Evolutionary conservation across 169 alveolate species (phyloP), one percentile per base, ranked within the genome.

Genomic region (Plasmodium cynomolgi): DNA sequence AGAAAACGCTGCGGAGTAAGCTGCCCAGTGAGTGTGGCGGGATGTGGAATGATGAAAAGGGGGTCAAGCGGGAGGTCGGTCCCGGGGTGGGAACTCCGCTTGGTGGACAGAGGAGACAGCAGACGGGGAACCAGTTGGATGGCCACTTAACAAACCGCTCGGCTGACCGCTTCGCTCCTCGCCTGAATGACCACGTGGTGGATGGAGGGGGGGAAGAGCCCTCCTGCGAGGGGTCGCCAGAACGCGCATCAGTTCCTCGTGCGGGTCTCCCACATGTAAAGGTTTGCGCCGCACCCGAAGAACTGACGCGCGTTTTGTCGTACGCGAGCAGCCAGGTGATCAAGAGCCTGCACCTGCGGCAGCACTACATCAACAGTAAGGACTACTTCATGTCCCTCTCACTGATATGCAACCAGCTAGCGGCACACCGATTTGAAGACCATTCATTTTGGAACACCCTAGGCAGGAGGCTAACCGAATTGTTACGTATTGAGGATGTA

Each of bases 381-480:
- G 93, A 84, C 20, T 84, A 33, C 39, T 84, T 84, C 79, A 84
- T 84, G 93, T 84, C 93, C 11, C 93, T 84, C 29, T 72, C 93
- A 9, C 54, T 84, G 39, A 84, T 84, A 84, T 84, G 93, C 77
- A 84, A 84, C 72, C 93, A 84, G 62, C 47, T 84, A 33, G 93
- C 93, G n/a, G 58, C 79, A 9, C 39, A 84, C 54, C 77, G 79
- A 73, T 84, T 44, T 84, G 39, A 54, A 3, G 62, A 84, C 41
- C 50, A 47, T 1, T 31, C 50, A 0, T 84, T 73, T 84, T 84
- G 93, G 93, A 26, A 74, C 41, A 84, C 33, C 26, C 17, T 84
- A 50, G 79, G 93, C 1, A 23, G 17, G 23, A 84, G 58, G 29
- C 58, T 84, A 74, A 84, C 84, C 31, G 20, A 23, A 7, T 44